These are phyloP conservation scores for Blastocystis sp. DNA, from an alignment of 352 stramenopile genomes.

Conservation along the genomic window DNA sequence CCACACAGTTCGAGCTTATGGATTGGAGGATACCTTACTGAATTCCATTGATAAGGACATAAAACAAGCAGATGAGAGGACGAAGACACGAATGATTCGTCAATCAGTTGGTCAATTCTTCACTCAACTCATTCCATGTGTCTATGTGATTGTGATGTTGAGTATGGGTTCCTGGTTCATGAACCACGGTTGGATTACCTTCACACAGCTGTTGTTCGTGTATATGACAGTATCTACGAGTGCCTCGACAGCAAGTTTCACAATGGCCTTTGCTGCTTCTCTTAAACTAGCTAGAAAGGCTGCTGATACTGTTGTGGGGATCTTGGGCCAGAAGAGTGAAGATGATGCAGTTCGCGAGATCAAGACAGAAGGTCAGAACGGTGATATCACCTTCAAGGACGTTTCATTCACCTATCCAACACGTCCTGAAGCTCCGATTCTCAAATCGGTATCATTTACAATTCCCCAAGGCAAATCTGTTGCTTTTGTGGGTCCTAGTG, in stretches of 20 bases:
- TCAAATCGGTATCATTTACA: constrained; percentile 73
- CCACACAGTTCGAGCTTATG: constrained; percentile 32
- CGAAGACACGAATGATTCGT: background rate
- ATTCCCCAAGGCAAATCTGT: constrained; percentile 72
- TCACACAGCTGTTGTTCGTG: background rate
- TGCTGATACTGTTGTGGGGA: background rate
- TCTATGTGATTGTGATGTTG: background rate
- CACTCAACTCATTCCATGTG: constrained; percentile 5
- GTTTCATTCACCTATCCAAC: constrained; percentile 83
- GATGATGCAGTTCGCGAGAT: background rate
- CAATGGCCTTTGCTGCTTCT: background rate
- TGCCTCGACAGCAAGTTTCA: background rate
- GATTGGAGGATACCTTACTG: background rate
- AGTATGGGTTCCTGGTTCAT: background rate
- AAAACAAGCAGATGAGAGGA: background rate
- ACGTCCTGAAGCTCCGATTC: constrained; percentile 71
- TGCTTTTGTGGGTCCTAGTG: constrained; percentile 65
- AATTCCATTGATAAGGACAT: background rate
- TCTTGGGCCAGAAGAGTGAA: background rate
- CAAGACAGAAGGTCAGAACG: constrained; percentile 1
- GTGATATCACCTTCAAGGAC: constrained; percentile 75
- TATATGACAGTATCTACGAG: background rate
- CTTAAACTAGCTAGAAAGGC: background rate
- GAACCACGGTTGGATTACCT: background rate
- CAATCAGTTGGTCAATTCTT: background rate